These are phyloP conservation scores for Lepiota venenata DNA, from an alignment of 768 basidiomycete genomes.

Conservation along the genomic window DNA sequence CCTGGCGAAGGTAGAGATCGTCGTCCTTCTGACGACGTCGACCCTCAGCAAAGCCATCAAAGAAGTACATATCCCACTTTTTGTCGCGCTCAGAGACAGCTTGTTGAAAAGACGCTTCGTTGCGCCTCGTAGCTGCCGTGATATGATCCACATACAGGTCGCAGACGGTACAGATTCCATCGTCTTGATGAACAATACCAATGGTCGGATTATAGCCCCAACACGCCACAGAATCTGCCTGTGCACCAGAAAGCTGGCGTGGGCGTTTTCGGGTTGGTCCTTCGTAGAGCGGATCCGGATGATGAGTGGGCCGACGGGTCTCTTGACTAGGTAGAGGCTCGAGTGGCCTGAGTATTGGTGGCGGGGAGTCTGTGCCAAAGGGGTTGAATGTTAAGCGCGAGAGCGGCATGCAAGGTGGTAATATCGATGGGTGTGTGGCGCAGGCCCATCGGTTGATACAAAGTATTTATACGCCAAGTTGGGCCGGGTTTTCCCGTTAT, in stretches of 20 bases:
- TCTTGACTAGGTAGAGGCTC: background rate
- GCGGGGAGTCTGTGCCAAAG: conserved; percentile 5
- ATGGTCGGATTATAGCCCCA: conserved; percentile 4
- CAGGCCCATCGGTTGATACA: background rate
- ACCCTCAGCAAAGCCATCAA: conserved; percentile 8
- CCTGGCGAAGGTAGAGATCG: background rate
- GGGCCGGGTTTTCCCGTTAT: background rate
- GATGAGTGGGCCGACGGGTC: background rate
- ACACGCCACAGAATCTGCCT: background rate
- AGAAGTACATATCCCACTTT: background rate
- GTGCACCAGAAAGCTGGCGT: background rate
- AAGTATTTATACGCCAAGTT: conserved; percentile 5
- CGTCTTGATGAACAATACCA: background rate
- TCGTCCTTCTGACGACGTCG: background rate
- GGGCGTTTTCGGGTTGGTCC: background rate
- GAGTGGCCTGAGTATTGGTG: background rate
- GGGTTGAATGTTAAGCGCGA: conserved; percentile 2
- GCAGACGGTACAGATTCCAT: conserved; percentile 3
- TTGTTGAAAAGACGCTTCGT: background rate
- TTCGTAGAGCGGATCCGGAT: background rate
- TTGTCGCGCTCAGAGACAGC: background rate
- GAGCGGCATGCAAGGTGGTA: background rate
- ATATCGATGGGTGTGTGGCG: background rate
- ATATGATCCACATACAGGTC: conserved; percentile 2
- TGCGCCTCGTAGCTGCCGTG: background rate